Conservation (phyloP, 2,329 filamentous ascomycete species). For the Verticillium longisporum region DNA sequence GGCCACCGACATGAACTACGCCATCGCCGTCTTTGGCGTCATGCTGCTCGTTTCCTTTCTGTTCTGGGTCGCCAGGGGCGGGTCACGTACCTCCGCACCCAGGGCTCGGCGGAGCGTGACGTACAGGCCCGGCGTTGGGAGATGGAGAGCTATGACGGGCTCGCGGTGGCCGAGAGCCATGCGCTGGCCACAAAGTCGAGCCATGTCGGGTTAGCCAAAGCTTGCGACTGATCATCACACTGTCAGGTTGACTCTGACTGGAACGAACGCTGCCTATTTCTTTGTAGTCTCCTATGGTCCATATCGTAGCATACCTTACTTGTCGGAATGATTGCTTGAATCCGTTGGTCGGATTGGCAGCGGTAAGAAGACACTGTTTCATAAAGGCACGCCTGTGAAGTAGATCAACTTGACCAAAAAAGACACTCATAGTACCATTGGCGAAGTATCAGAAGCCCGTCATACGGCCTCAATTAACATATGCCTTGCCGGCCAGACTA, state of each 20-base stretch:
- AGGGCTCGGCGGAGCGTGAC: background rate
- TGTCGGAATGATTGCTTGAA: too few species aligned
- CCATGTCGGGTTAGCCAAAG: background rate
- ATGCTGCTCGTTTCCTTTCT: constrained; percentile 42
- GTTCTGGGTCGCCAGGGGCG: constrained; percentile 45
- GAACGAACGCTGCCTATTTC: too few species aligned
- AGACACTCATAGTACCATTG: too few species aligned
- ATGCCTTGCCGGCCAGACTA: background rate
- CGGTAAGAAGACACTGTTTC: too few species aligned
- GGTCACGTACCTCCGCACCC: constrained; percentile 20
- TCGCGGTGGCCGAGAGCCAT: background rate
- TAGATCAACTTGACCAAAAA: too few species aligned
- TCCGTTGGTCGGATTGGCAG: too few species aligned
- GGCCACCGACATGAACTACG: constrained; percentile 48
- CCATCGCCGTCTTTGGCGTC: constrained; percentile 48
- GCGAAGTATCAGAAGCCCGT: too few species aligned
- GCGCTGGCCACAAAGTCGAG: background rate
- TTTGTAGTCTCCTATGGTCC: too few species aligned
- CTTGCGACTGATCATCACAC: background rate
- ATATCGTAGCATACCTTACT: too few species aligned
- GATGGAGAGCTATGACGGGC: constrained; percentile 1
- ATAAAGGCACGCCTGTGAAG: too few species aligned
- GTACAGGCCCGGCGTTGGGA: constrained; percentile 3
- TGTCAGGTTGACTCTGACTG: too few species aligned
- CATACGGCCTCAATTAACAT: background rate